These are phyloP conservation scores for Megacollybia marginata DNA, from an alignment of 768 basidiomycete genomes.

Conservation along the genomic window DNA sequence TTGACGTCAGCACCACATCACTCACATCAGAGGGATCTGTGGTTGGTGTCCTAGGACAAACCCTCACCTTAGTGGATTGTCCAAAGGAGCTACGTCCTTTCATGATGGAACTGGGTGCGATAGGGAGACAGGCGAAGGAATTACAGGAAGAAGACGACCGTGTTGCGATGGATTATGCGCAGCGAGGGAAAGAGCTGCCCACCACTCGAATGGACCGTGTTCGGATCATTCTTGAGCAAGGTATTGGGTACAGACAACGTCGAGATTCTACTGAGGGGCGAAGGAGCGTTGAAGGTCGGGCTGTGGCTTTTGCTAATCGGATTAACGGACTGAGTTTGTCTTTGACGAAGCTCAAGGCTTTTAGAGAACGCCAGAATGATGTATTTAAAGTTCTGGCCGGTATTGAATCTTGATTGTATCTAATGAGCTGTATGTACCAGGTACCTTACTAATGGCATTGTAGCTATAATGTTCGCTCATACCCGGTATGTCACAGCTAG, in stretches of 20 bases:
- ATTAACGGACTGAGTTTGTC: slow-evolving; percentile 68
- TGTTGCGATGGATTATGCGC: slow-evolving; percentile 35
- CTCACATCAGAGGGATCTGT: slow-evolving; percentile 44
- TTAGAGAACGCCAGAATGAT: slow-evolving; percentile 60
- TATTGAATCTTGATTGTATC: slow-evolving; percentile 21
- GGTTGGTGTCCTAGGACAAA: slow-evolving; percentile 49
- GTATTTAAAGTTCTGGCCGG: slow-evolving; percentile 65
- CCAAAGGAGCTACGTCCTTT: slow-evolving; percentile 59
- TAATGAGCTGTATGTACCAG: too few species aligned
- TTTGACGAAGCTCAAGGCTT: slow-evolving; percentile 64
- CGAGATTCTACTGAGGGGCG: slow-evolving; percentile 15
- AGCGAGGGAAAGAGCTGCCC: slow-evolving; percentile 27
- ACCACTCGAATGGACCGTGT: slow-evolving; percentile 52
- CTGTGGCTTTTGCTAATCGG: slow-evolving; percentile 68
- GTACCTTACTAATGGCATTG: too few species aligned
- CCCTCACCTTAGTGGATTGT: slow-evolving; percentile 52
- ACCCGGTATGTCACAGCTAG: too few species aligned
- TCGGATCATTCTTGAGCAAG: slow-evolving; percentile 47
- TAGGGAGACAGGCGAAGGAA: slow-evolving; percentile 42
- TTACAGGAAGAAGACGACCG: slow-evolving; percentile 50
- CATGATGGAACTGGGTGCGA: slow-evolving; percentile 54
- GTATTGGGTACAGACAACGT: slow-evolving; percentile 31
- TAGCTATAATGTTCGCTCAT: too few species aligned
- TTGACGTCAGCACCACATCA: slow-evolving; percentile 52
- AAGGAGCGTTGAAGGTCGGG: slow-evolving; percentile 54